Base-by-base conservation (phyloP, 768 basidiomycete species). In the Neoboletus brunneissimus region DNA sequence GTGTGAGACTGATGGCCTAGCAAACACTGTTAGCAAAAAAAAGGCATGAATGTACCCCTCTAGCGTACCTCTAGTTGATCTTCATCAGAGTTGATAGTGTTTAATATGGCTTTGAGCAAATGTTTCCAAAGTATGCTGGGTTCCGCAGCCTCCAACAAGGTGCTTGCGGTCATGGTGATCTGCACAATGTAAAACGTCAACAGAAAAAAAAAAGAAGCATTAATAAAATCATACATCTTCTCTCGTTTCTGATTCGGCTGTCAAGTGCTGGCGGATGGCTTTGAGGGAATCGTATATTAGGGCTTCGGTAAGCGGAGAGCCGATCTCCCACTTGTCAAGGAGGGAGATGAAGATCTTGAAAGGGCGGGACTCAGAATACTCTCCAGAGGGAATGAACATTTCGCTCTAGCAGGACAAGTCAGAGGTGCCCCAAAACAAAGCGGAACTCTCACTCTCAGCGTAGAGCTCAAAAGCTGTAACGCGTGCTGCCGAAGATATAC, bases 291-390 rank as follows among this genome's bases (percentile, higher is more conserved):
- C 91, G 62, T 89, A 84, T 12, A 91, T 83, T 50, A 98, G 74
- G 7, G 77, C 78, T 40, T 93, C 88, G 0, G 94, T 94, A 27
- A 99, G 71, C 0, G 81, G 78, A 9, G 81, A 83, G 5, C 96
- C 96, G 44, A 98, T 88, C 70, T 98, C 97, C 91, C 93, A 98
- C 71, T 97, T 97, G 72, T 99, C 97, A 61, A 98, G 76, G 18
- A 98, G 72, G 1, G 94, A 95, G 23, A 98, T 87, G 70, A 97
- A 95, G 34, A 98, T 89, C 73, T 95, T 96, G 81, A 94, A 98
- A 0, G 97, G 93, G 25, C 91, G 77, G 4, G 89, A 88, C 58
- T 87, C 86, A 1, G 88, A 77, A 61, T 92, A 93, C 55, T 86
- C 85, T 48, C 81, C 79, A 2, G 85, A 85, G 2, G 87, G 86